These are phyloP conservation scores for Fraxinus sp. DNA, from an alignment of 305 asterid species.

Conservation along the genomic window DNA sequence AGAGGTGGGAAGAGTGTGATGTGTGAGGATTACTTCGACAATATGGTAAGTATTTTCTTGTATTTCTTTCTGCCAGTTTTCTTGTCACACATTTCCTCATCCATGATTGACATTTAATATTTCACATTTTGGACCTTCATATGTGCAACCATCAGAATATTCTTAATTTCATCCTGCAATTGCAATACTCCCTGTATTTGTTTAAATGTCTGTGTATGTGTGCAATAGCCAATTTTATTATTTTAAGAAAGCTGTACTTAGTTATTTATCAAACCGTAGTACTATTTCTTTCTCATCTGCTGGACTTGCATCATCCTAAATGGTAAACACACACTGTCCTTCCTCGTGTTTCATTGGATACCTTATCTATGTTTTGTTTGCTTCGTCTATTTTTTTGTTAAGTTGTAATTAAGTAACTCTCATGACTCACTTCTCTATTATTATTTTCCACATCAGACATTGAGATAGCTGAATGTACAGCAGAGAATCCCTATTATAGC, in stretches of 20 bases:
- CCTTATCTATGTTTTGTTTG: not conserved
- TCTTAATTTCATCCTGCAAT: not conserved
- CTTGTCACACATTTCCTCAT: constrained; percentile 7
- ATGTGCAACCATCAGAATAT: not conserved
- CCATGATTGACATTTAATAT: not conserved
- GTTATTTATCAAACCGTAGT: not conserved
- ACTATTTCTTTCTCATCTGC: not conserved
- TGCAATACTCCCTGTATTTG: not conserved
- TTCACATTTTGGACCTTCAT: constrained; percentile 1
- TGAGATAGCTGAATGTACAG: not conserved
- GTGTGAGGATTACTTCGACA: constrained; percentile 81
- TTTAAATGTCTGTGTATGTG: not conserved
- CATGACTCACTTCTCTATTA: not conserved
- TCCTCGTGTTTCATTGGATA: not conserved
- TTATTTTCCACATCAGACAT: not conserved
- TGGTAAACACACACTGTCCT: not conserved
- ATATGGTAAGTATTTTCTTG: constrained; percentile 55
- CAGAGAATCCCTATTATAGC: constrained; percentile 13
- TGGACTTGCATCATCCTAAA: not conserved
- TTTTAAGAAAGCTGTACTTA: not conserved
- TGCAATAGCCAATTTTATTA: not conserved
- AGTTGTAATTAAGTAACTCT: not conserved
- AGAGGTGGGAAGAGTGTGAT: constrained; percentile 80
- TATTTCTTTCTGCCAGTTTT: constrained; percentile 11
- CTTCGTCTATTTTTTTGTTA: not conserved